A percentile compares a stretch with the other conserved stretches of the same genome.
Evolutionary conservation across 495 filamentous ascomycete species (phyloP).

Genomic region (Penicillium paradoxum): DNA sequence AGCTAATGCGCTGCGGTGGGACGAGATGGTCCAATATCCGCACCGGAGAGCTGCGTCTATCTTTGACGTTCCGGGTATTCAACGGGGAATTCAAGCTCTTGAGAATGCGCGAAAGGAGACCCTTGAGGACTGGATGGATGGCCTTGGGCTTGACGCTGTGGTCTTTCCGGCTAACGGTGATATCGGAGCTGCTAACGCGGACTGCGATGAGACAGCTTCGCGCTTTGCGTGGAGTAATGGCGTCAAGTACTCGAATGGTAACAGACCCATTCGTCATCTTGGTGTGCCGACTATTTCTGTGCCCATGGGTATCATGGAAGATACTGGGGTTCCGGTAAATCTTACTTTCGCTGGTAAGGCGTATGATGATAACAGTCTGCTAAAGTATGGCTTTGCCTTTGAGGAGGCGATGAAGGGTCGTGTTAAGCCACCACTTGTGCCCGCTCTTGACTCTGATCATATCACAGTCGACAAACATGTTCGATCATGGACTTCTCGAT

Average conservation of each 20-base stretch:
- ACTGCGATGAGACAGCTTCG: slow-evolving; percentile 23
- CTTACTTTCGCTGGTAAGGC: slow-evolving; percentile 34
- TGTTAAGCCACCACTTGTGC: slow-evolving; percentile 17
- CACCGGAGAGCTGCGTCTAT: slow-evolving; percentile 22
- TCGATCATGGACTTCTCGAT: neutral
- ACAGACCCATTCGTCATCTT: slow-evolving; percentile 31
- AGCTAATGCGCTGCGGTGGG: slow-evolving; percentile 28
- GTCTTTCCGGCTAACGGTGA: slow-evolving; percentile 34
- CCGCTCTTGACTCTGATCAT: slow-evolving; percentile 26
- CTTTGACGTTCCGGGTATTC: slow-evolving; percentile 21
- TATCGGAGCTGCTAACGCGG: slow-evolving; percentile 27
- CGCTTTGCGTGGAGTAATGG: slow-evolving; percentile 32
- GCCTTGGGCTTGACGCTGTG: slow-evolving; percentile 28
- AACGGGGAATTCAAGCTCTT: slow-evolving; percentile 25
- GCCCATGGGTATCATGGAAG: slow-evolving; percentile 36
- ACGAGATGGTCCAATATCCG: slow-evolving; percentile 33
- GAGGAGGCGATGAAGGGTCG: slow-evolving; percentile 26
- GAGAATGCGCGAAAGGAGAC: slow-evolving; percentile 30
- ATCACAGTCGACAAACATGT: neutral
- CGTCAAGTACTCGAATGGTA: slow-evolving; percentile 35
- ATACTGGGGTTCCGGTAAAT: slow-evolving; percentile 33
- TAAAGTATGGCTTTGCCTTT: slow-evolving; percentile 31
- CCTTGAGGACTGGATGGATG: slow-evolving; percentile 33
- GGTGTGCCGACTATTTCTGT: slow-evolving; percentile 35
- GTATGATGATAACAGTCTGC: slow-evolving; percentile 27